These are phyloP conservation scores for Clavispora fructus DNA, from an alignment of 805 yeast genomes.

Conservation along the genomic window DNA sequence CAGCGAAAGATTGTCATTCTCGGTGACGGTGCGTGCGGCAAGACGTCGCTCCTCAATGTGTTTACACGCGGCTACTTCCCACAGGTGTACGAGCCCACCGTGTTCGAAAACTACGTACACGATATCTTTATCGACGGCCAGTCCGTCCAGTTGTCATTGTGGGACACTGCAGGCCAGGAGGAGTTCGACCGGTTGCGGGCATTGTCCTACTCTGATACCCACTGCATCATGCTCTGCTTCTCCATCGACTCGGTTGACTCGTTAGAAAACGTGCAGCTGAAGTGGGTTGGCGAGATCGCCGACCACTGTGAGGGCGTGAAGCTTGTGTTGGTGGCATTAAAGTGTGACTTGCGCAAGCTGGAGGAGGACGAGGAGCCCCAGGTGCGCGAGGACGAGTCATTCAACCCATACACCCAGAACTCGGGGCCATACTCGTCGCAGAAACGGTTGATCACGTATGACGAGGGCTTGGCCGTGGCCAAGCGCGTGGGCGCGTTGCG, in stretches of 20 bases:
- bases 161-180: conserved; percentile 99
- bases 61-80: conserved; percentile 98
- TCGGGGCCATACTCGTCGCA: conserved; percentile 33
- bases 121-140: conserved; percentile 94
- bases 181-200: conserved; percentile 94
- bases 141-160: conserved; percentile 83
- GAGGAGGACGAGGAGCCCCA: conserved; percentile 36
- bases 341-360: conserved; percentile 81
- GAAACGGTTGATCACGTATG: conserved; percentile 69
- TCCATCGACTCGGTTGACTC: conserved; percentile 93
- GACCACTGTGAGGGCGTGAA: conserved; percentile 97
- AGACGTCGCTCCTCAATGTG: conserved; percentile 88
- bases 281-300: conserved; percentile 96
- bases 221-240: conserved; percentile 94
- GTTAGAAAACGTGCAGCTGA: conserved; percentile 86
- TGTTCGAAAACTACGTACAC: conserved; percentile 94
- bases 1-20: conserved; percentile 90
- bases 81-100: conserved; percentile 97
- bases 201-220: conserved; percentile 89
- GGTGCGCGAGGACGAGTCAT: conserved; percentile 19
- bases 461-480: conserved; percentile 91
- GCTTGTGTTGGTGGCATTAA: conserved; percentile 86
- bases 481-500: conserved; percentile 90
- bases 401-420: conserved; percentile 26
- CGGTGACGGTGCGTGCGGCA: conserved; percentile 99